Evolutionary conservation across 2,329 filamentous ascomycete genomes (phyloP).

Genomic region (Trichoderma brevicompactum): DNA sequence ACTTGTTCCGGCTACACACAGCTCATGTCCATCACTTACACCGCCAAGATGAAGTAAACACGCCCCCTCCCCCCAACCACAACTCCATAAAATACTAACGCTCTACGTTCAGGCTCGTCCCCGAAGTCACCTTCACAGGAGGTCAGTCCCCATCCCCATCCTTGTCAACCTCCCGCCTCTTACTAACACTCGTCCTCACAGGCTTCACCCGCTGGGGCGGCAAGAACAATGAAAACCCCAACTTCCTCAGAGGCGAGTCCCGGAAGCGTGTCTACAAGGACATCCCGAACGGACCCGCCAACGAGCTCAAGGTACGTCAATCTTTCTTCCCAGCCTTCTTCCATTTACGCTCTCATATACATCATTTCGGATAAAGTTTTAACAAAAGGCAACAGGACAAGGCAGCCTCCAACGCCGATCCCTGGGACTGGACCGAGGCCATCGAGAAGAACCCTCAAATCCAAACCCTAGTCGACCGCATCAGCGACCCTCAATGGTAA

Average conservation of each 20-base stretch:
- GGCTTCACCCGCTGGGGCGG: conserved; percentile 20
- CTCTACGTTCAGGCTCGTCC: conserved; percentile 8
- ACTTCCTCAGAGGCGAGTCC: conserved; percentile 21
- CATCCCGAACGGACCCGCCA: conserved; percentile 17
- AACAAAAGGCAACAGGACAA: conserved; percentile 12
- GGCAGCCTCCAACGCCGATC: conserved; percentile 13
- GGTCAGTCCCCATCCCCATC: neutral
- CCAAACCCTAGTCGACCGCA: conserved; percentile 21
- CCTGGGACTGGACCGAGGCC: conserved; percentile 17
- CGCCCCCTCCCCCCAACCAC: no score
- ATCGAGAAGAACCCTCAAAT: conserved; percentile 17
- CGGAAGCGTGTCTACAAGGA: conserved; percentile 23
- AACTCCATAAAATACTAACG: neutral
- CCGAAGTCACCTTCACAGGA: conserved; percentile 26
- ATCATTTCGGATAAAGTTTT: no score
- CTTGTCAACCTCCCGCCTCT: neutral
- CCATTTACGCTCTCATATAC: no score
- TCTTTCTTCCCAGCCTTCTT: neutral
- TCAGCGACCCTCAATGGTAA: conserved; percentile 24
- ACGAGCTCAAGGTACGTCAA: conserved; percentile 12
- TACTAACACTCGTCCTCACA: neutral
- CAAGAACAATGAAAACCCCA: conserved; percentile 13
- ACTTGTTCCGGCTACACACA: conserved; percentile 26
- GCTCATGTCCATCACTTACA: conserved; percentile 27
- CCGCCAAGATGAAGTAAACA: conserved; percentile 24